phyloP scores from a whole-genome alignment of 441 rosid species.

The Gossypium trilobum region DNA sequence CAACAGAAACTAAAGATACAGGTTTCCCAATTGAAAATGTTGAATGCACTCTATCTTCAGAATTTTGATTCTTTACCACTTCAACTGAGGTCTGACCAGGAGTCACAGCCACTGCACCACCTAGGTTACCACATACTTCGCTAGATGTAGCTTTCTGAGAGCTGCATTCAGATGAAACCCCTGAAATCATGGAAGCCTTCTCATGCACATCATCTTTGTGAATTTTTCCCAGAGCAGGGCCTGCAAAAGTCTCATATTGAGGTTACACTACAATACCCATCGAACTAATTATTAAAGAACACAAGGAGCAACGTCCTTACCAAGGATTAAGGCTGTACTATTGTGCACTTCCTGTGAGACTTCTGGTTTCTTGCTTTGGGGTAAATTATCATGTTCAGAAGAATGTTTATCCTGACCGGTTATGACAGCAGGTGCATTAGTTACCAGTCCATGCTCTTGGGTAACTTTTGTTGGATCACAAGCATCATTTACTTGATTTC shows the following conservation, averaged over 20 bases:
- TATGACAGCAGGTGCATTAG: slow-evolving; percentile 8
- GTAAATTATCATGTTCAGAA: slow-evolving; percentile 17
- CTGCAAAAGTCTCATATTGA: slow-evolving; percentile 30
- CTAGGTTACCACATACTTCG: slow-evolving; percentile 23
- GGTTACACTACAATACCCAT: slow-evolving; percentile 1
- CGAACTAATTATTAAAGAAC: background rate
- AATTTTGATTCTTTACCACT: slow-evolving; percentile 22
- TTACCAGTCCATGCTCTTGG: slow-evolving; percentile 27
- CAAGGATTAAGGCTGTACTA: slow-evolving; percentile 18
- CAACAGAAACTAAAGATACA: slow-evolving; percentile 16
- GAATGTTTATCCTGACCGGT: slow-evolving; percentile 23
- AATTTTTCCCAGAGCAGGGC: slow-evolving; percentile 25
- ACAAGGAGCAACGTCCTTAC: slow-evolving; percentile 21
- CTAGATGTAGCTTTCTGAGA: slow-evolving; percentile 22
- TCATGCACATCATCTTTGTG: slow-evolving; percentile 22
- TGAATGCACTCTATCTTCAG: slow-evolving; percentile 20
- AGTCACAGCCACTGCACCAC: slow-evolving; percentile 17
- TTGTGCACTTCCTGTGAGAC: slow-evolving; percentile 21
- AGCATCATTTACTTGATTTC: slow-evolving; percentile 30
- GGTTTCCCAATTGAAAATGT: slow-evolving; percentile 14
- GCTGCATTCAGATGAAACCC: slow-evolving; percentile 26
- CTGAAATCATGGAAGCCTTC: slow-evolving; percentile 30
- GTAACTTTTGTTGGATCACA: slow-evolving; percentile 23
- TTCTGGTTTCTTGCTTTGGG: slow-evolving; percentile 23
- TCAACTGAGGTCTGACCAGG: slow-evolving; percentile 23